phyloP scores from a whole-genome alignment of 345 rosid species.

The Cardamine resedifolia region DNA sequence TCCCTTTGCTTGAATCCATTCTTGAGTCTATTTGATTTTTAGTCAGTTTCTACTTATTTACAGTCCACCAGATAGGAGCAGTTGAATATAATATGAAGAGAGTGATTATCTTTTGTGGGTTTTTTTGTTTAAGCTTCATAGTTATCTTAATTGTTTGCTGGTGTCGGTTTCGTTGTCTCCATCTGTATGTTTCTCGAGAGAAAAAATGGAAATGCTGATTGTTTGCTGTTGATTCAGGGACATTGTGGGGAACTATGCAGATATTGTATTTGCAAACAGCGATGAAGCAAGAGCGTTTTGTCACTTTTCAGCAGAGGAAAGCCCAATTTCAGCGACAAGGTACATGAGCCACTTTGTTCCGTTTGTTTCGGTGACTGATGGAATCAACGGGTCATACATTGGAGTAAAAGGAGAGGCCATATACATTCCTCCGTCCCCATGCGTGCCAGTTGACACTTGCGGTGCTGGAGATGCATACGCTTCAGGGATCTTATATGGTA shows the following conservation, averaged over 20 bases:
- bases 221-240: conserved; percentile 53
- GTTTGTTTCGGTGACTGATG: conserved; percentile 82
- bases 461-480: conserved; percentile 98
- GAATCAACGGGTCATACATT: conserved; percentile 81
- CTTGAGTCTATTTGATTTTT: not conserved
- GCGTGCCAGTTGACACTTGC: conserved; percentile 79
- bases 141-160: not conserved
- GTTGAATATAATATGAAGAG: not conserved
- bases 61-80: not conserved
- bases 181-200: not conserved
- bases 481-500: conserved; percentile 81
- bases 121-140: not conserved
- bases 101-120: not conserved
- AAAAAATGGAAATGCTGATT: not conserved
- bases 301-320: conserved; percentile 67
- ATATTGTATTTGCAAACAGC: conserved; percentile 80
- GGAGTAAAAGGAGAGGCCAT: conserved; percentile 97
- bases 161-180: not conserved
- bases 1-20: not conserved
- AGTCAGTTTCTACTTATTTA: not conserved
- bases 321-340: conserved; percentile 71
- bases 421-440: conserved; percentile 80
- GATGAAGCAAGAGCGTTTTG: conserved; percentile 90
- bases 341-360: conserved; percentile 94
- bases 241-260: conserved; percentile 76